Conservation (phyloP, 495 filamentous ascomycete species). For the Aspergillus homomorphus region DNA sequence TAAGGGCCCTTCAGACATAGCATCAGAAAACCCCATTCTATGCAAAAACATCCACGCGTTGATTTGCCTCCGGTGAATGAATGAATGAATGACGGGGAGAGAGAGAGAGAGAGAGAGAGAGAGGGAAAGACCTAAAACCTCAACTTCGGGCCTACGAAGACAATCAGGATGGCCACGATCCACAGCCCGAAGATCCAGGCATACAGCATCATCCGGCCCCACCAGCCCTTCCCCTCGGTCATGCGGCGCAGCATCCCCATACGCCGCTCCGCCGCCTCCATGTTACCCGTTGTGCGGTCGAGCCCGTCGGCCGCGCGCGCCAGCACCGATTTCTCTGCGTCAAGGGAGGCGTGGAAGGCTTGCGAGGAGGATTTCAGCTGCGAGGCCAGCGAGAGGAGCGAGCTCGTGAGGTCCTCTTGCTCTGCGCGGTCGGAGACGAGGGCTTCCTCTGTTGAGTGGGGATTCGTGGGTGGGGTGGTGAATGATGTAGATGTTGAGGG, state of each 20-base stretch:
- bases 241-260: slow-evolving; percentile 73
- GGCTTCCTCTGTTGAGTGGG: slow-evolving; percentile 59
- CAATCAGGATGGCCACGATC: slow-evolving; percentile 68
- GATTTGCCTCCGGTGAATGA: too few species aligned
- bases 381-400: slow-evolving; percentile 71
- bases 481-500: slow-evolving; percentile 15
- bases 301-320: slow-evolving; percentile 67
- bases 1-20: too few species aligned
- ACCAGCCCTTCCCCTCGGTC: slow-evolving; percentile 85
- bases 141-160: slow-evolving; percentile 80
- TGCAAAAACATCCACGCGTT: too few species aligned
- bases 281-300: slow-evolving; percentile 66
- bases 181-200: slow-evolving; percentile 76
- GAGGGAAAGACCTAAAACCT: slow-evolving; percentile 57
- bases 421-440: slow-evolving; percentile 71
- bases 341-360: slow-evolving; percentile 65
- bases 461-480: slow-evolving; percentile 23
- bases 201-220: slow-evolving; percentile 81
- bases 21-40: too few species aligned
- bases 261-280: slow-evolving; percentile 67
- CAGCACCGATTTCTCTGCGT: slow-evolving; percentile 68
- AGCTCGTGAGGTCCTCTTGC: slow-evolving; percentile 80
- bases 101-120: too few species aligned
- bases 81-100: too few species aligned
- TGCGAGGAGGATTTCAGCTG: slow-evolving; percentile 73